phyloP scores from a whole-genome alignment of 1,284 basidiomycete species.

The Sporisorium iseilematis-ciliati region DNA sequence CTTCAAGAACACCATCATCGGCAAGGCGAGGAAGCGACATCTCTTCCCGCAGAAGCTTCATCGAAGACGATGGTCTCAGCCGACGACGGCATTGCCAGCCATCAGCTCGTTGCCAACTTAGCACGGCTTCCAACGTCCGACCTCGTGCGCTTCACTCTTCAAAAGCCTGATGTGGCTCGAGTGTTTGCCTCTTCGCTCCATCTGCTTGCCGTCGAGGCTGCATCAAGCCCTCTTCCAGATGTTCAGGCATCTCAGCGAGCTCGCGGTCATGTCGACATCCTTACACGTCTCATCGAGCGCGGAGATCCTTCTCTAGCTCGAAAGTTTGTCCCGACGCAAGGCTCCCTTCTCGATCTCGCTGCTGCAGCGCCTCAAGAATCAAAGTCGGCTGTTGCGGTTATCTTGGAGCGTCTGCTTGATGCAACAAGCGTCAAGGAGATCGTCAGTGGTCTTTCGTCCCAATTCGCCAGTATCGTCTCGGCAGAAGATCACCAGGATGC shows the following conservation, averaged over 20 bases:
- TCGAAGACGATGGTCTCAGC: constrained; percentile 5
- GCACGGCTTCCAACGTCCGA: constrained; percentile 24
- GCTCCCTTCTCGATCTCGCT: constrained; percentile 47
- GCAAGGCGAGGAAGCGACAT: neutral
- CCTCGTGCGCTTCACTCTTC: constrained; percentile 37
- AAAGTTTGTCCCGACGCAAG: constrained; percentile 44
- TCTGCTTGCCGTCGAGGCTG: constrained; percentile 18
- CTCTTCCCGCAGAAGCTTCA: neutral
- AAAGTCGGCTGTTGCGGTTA: neutral
- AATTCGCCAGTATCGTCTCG: constrained; percentile 12
- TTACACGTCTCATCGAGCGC: constrained; percentile 41
- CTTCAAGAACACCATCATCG: constrained; percentile 2
- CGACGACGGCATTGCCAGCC: constrained; percentile 10
- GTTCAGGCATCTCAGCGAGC: neutral
- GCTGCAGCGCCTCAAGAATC: constrained; percentile 16
- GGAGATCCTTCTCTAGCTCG: constrained; percentile 53
- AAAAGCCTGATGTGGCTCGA: constrained; percentile 32
- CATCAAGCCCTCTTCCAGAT: constrained; percentile 16
- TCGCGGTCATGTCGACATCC: constrained; percentile 27
- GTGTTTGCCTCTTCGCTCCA: constrained; percentile 37
- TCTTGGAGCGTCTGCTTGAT: constrained; percentile 50
- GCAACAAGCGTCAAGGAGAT: constrained; percentile 32
- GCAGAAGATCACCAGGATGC: neutral
- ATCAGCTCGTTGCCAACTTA: constrained; percentile 24
- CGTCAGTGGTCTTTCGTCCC: constrained; percentile 21